Evolutionary conservation across 768 basidiomycete species (phyloP).

Genomic region (Termitomyces sp.): DNA sequence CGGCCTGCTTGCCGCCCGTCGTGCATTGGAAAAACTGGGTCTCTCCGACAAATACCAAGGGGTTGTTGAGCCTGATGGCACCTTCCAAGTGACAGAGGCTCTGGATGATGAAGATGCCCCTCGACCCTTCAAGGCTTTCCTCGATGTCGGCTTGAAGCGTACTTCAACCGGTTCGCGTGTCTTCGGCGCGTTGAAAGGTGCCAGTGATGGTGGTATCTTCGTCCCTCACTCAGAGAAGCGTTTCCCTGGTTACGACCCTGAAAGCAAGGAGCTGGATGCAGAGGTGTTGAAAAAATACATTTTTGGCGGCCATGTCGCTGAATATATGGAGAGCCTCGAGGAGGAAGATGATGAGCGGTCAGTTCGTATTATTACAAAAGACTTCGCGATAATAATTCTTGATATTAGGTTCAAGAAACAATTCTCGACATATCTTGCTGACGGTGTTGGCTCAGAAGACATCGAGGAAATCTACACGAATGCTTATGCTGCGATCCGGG

Average conservation of each 20-base stretch:
- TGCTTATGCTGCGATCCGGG: slow-evolving; percentile 94
- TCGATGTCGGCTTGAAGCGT: slow-evolving; percentile 97
- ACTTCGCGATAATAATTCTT: neutral
- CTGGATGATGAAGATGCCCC: slow-evolving; percentile 92
- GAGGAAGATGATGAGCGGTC: slow-evolving; percentile 99
- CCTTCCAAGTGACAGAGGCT: slow-evolving; percentile 75
- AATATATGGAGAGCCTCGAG: slow-evolving; percentile 99
- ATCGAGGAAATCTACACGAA: slow-evolving; percentile 94
- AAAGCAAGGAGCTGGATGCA: slow-evolving; percentile 88
- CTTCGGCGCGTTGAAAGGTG: slow-evolving; percentile 98
- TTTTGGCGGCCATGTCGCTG: slow-evolving; percentile 94
- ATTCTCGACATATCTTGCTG: slow-evolving; percentile 92
- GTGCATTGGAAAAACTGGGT: slow-evolving; percentile 91
- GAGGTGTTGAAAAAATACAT: slow-evolving; percentile 98
- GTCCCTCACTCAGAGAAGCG: slow-evolving; percentile 98
- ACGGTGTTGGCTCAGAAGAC: slow-evolving; percentile 93
- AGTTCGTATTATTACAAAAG: slow-evolving; percentile 15
- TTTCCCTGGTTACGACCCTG: slow-evolving; percentile 96
- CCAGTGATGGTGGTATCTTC: slow-evolving; percentile 95
- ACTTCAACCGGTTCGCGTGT: slow-evolving; percentile 97
- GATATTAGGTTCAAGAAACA: slow-evolving; percentile 88
- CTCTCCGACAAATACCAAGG: slow-evolving; percentile 98
- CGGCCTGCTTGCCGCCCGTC: slow-evolving; percentile 91
- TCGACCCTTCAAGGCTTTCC: slow-evolving; percentile 98
- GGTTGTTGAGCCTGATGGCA: slow-evolving; percentile 87